Percentiles rank a stretch among this genome's conserved stretches.
Evolutionary conservation across 2,329 filamentous ascomycete species (phyloP).

Genomic region (Hymenoscyphus repandus): DNA sequence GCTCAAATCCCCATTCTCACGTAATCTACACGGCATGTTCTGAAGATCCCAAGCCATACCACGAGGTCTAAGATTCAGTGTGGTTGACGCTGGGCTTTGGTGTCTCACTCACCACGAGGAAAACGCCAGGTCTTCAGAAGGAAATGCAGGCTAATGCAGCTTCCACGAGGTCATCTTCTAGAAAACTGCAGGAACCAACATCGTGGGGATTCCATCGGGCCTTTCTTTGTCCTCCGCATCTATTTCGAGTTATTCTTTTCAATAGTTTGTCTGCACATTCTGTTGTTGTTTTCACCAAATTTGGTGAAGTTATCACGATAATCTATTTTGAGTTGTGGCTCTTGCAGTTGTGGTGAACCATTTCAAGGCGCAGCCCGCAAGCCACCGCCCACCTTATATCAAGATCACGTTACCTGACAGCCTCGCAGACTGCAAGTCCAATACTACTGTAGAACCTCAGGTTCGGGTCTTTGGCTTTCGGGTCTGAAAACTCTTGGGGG

Average conservation of each 20-base stretch:
- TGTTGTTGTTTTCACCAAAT: neutral
- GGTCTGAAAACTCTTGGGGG: neutral
- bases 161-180: constrained; percentile 4
- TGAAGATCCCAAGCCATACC: neutral
- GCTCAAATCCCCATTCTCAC: no score
- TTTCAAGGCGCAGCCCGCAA: constrained; percentile 1
- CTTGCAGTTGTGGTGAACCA: neutral
- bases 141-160: neutral
- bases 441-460: neutral
- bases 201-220: neutral
- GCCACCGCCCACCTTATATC: constrained; percentile 1
- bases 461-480: neutral
- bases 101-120: constrained; percentile 3
- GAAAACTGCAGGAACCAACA: constrained; percentile 1
- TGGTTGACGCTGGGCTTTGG: neutral
- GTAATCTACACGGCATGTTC: no score
- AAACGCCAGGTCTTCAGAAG: neutral
- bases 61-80: neutral
- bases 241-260: constrained; percentile 2
- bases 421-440: neutral
- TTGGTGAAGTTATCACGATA: neutral
- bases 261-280: constrained; percentile 4
- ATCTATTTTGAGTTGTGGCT: constrained; percentile 6
- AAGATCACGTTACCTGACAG: neutral
- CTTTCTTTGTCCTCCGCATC: neutral